Evolutionary conservation across 345 rosid genomes (phyloP).

Genomic region (Punica granatum): DNA sequence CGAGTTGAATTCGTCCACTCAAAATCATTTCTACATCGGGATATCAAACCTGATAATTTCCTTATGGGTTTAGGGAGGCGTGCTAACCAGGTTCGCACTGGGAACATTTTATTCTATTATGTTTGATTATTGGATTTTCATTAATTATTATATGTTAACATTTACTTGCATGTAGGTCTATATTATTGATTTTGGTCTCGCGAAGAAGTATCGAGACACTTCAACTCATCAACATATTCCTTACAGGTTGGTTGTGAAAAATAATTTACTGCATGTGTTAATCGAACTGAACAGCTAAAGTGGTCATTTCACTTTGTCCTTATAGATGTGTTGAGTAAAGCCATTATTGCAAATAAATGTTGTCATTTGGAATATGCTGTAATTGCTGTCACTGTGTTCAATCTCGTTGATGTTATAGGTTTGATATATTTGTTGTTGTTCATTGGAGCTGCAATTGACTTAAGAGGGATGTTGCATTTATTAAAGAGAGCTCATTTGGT

Average conservation of each 20-base stretch:
- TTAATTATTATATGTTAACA: constrained; percentile 8
- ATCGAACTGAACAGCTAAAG: background rate
- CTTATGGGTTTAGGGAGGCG: constrained; percentile 91
- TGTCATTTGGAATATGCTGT: no score
- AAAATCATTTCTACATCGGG: constrained; percentile 83
- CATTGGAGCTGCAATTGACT: no score
- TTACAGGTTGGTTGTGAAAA: constrained; percentile 46
- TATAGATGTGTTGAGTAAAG: background rate
- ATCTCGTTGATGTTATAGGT: no score
- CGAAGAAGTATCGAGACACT: constrained; percentile 79
- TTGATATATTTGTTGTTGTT: no score
- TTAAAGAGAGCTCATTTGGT: no score
- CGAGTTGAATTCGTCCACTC: constrained; percentile 83
- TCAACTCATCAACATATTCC: constrained; percentile 83
- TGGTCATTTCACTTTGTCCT: background rate
- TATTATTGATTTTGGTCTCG: constrained; percentile 83
- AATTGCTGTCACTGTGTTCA: background rate
- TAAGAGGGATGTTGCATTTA: no score
- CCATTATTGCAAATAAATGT: background rate
- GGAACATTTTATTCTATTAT: constrained; percentile 4
- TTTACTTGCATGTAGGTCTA: constrained; percentile 45
- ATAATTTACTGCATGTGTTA: background rate
- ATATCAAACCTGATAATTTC: constrained; percentile 89
- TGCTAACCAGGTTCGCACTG: constrained; percentile 58
- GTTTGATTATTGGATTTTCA: background rate